These are phyloP conservation scores for Symmetrospora coprosmae DNA, from an alignment of 768 basidiomycete species.

Conservation along the genomic window DNA sequence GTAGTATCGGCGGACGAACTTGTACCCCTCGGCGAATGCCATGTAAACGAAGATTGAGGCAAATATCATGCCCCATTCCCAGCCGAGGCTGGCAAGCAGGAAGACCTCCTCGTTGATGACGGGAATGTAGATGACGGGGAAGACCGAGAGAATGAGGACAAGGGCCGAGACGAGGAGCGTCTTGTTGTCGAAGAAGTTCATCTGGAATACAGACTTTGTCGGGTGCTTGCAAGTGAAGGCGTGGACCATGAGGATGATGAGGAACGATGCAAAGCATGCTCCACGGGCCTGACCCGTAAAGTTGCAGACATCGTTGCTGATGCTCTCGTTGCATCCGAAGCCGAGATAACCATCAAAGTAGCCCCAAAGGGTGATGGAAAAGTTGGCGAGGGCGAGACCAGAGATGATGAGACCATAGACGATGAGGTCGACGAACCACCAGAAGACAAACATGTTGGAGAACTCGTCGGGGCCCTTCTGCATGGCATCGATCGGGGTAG, in stretches of 20 bases:
- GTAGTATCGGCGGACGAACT: neutral
- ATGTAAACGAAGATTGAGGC: constrained; percentile 27
- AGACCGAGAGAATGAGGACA: constrained; percentile 33
- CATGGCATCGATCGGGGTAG: constrained; percentile 39
- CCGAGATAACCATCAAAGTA: constrained; percentile 32
- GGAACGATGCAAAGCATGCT: constrained; percentile 36
- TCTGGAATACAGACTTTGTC: constrained; percentile 34
- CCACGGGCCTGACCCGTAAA: constrained; percentile 38
- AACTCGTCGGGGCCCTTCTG: constrained; percentile 17
- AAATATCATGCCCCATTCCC: constrained; percentile 34
- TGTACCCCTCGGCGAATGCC: constrained; percentile 3
- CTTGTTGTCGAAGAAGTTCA: constrained; percentile 37
- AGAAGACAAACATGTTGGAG: constrained; percentile 37
- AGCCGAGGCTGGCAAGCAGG: constrained; percentile 34
- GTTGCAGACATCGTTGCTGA: constrained; percentile 32
- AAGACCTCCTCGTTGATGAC: constrained; percentile 36
- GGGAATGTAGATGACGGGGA: constrained; percentile 39
- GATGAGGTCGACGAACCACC: constrained; percentile 36
- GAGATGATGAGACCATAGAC: constrained; percentile 38
- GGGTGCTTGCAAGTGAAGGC: constrained; percentile 38
- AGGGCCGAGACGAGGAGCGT: constrained; percentile 35
- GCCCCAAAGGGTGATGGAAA: constrained; percentile 33
- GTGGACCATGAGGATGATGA: constrained; percentile 36
- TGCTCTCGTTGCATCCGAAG: constrained; percentile 35
- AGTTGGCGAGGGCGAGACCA: constrained; percentile 36